Conservation (phyloP, 2,329 filamentous ascomycete genomes). For the Nemania bipapillata region DNA sequence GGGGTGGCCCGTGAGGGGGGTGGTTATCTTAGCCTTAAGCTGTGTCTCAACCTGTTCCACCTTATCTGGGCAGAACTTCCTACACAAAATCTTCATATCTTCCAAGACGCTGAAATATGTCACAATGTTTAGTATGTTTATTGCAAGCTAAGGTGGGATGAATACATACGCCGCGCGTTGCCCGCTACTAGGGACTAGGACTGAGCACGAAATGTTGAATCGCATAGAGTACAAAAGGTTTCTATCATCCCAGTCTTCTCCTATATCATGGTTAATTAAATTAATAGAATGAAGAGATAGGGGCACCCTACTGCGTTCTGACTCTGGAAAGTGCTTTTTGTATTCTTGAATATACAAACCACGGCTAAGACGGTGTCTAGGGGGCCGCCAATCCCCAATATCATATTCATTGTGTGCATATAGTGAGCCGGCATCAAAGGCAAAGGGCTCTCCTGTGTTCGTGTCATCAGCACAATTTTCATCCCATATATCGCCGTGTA, state of each 20-base stretch:
- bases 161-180: background rate
- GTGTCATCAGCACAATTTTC: background rate
- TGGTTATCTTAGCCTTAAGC: background rate
- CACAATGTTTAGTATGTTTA: background rate
- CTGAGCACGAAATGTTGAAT: background rate
- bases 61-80: background rate
- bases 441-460: background rate
- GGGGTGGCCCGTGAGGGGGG: no score
- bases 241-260: background rate
- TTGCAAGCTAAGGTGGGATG: background rate
- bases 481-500: background rate
- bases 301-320: background rate
- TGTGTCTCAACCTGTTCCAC: background rate
- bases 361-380: background rate
- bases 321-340: background rate
- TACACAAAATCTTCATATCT: background rate
- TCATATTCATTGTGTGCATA: background rate
- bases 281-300: background rate
- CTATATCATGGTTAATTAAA: background rate
- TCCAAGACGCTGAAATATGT: background rate
- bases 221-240: background rate
- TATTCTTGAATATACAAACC: background rate
- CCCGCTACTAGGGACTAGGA: background rate
- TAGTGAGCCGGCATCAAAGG: background rate
- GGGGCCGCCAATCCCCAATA: background rate